Conservation (phyloP, 208 protist species). For the Trypanosoma conorhini region DNA sequence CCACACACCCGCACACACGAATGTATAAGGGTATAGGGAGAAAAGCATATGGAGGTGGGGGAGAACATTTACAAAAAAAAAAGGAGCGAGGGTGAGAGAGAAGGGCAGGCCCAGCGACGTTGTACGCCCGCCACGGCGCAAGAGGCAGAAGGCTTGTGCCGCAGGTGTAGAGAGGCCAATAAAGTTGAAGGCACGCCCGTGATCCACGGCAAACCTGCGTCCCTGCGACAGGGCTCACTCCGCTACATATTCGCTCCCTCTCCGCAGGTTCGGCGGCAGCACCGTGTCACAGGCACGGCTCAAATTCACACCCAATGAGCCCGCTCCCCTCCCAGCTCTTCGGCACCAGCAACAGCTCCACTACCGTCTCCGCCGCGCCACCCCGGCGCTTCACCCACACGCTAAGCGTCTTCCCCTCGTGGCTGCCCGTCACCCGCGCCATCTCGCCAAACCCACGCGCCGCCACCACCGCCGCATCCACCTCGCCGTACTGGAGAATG, state of each 20-base stretch:
- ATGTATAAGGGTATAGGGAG: not conserved
- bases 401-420: conserved; percentile 50
- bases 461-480: conserved; percentile 42
- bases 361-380: conserved; percentile 27
- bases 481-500: conserved; percentile 62
- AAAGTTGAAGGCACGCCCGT: not conserved
- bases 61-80: not conserved
- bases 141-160: too few species aligned
- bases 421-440: conserved; percentile 30
- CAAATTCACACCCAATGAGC: conserved; percentile 76
- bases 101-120: not conserved
- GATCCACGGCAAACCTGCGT: too few species aligned
- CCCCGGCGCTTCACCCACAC: conserved; percentile 59
- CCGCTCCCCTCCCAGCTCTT: conserved; percentile 67
- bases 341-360: conserved; percentile 62
- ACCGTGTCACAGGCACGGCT: conserved; percentile 15
- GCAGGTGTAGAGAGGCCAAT: too few species aligned
- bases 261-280: not conserved
- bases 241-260: not conserved
- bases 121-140: too few species aligned
- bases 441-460: conserved; percentile 41
- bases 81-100: conserved; percentile 13
- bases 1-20: not conserved
- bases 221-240: not conserved
- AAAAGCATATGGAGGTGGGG: too few species aligned